Percentiles rank a stretch among this genome's conserved stretches.
phyloP scores from a whole-genome alignment of 345 rosid species.

The Syzygium aromaticum region DNA sequence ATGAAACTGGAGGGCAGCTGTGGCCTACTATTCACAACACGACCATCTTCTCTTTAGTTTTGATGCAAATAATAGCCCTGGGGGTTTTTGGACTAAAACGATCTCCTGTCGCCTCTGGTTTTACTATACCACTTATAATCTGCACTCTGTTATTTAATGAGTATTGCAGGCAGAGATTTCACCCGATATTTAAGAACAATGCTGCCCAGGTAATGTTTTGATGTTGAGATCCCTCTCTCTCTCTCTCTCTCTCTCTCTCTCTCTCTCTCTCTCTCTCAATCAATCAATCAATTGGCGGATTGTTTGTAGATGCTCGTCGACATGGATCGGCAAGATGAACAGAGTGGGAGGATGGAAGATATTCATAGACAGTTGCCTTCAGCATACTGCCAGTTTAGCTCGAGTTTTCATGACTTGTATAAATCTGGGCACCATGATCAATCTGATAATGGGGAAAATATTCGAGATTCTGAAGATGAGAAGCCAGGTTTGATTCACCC shows the following conservation, averaged over 20 bases:
- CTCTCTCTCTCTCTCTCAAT: neutral
- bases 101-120: conserved; percentile 63
- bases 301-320: conserved; percentile 43
- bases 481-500: conserved; percentile 21
- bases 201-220: conserved; percentile 50
- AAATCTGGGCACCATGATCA: conserved; percentile 1
- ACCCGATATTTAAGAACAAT: conserved; percentile 46
- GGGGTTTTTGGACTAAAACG: conserved; percentile 74
- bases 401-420: conserved; percentile 14
- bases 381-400: conserved; percentile 68
- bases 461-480: conserved; percentile 10
- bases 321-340: conserved; percentile 79
- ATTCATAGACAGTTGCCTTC: conserved; percentile 29
- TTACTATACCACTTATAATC: conserved; percentile 65
- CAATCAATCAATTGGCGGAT: neutral
- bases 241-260: neutral
- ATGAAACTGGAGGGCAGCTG: conserved; percentile 75
- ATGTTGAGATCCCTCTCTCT: neutral
- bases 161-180: conserved; percentile 76
- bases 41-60: conserved; percentile 74
- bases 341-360: conserved; percentile 43
- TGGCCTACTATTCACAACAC: conserved; percentile 90
- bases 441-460: conserved; percentile 1
- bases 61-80: conserved; percentile 75
- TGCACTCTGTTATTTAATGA: conserved; percentile 68